phyloP scores from a whole-genome alignment of 495 filamentous ascomycete genomes.

The Trichoderma gamsii region DNA sequence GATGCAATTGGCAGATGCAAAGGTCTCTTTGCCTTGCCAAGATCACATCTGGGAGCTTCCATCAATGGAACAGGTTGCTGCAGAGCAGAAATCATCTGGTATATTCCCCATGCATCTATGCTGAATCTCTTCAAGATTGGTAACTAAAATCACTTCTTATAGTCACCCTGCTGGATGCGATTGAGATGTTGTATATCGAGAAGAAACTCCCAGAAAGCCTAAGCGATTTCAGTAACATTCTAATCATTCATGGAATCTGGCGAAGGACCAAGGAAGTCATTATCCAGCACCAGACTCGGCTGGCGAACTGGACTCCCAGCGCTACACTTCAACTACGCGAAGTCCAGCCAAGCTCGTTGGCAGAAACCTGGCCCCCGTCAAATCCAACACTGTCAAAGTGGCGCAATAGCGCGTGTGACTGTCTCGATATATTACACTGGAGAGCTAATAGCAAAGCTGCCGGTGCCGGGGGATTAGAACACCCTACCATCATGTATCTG shows the following conservation, averaged over 20 bases:
- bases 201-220: conserved; percentile 38
- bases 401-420: conserved; percentile 53
- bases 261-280: conserved; percentile 6
- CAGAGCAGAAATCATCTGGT: not conserved
- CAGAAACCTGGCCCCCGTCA: conserved; percentile 45
- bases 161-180: conserved; percentile 35
- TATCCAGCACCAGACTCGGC: not conserved
- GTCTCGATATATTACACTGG: conserved; percentile 52
- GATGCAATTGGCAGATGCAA: not conserved
- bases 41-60: not conserved
- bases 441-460: conserved; percentile 34
- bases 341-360: conserved; percentile 26
- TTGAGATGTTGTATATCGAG: conserved; percentile 46
- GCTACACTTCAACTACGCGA: conserved; percentile 20
- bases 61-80: not conserved
- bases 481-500: conserved; percentile 21
- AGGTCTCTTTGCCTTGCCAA: not conserved
- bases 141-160: not conserved
- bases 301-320: not conserved
- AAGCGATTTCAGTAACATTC: conserved; percentile 43
- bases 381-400: conserved; percentile 48
- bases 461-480: conserved; percentile 29
- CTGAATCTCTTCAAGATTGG: too few relatives aligned
- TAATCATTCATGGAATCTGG: conserved; percentile 38
- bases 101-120: not conserved